A percentile compares a stretch with the other conserved stretches of the same genome.
phyloP scores from a whole-genome alignment of 148 eudicot genomes.

The Bassia scoparia region DNA sequence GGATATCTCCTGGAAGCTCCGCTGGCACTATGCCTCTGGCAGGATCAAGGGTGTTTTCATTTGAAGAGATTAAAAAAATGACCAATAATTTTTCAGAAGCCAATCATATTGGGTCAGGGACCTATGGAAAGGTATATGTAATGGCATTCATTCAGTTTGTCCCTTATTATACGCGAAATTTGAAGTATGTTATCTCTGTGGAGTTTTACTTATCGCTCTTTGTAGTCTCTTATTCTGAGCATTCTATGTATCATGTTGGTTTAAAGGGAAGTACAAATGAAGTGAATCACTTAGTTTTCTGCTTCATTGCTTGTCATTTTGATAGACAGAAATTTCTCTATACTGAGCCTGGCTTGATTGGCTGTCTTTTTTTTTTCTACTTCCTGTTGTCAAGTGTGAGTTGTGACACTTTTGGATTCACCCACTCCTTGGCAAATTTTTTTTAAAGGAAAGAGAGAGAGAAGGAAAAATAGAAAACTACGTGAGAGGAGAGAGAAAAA shows the following conservation, averaged over 20 bases:
- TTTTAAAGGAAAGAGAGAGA: too few species aligned
- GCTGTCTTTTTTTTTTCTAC: background rate
- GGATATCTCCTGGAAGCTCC: conserved; percentile 37
- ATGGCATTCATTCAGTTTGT: background rate
- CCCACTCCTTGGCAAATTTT: too few species aligned
- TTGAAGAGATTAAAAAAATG: conserved; percentile 39
- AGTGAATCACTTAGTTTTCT: background rate
- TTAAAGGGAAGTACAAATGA: background rate
- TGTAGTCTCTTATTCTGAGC: background rate
- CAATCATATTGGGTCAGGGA: conserved; percentile 39
- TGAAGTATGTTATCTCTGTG: background rate
- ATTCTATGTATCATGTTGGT: background rate
- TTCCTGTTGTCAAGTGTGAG: too few species aligned
- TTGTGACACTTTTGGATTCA: too few species aligned
- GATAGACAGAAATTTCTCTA: background rate
- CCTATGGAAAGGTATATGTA: conserved; percentile 41
- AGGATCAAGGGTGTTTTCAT: conserved; percentile 40
- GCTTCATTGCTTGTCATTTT: background rate
- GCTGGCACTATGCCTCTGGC: conserved; percentile 34
- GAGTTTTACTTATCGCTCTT: background rate
- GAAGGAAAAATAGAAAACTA: too few species aligned
- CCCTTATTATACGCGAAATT: background rate
- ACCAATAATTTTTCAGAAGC: conserved; percentile 38
- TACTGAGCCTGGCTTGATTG: background rate
- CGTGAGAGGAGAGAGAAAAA: too few species aligned